Percentiles rank a stretch among this genome's conserved stretches.
These are phyloP conservation scores for Kuraishia hungarica DNA, from an alignment of 805 yeast genomes.

Conservation along the genomic window DNA sequence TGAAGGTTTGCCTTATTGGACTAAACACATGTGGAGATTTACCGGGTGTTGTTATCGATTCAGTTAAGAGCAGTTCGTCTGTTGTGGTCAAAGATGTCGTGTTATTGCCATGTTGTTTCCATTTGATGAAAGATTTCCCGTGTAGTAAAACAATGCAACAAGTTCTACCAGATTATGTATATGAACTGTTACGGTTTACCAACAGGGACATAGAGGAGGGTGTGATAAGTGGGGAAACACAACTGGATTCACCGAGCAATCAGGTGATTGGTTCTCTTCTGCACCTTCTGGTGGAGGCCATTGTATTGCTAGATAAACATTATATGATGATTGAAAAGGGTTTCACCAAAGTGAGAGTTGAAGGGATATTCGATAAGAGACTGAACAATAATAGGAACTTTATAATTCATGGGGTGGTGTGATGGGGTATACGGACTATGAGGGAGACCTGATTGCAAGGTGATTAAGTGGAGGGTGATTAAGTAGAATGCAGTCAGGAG, in stretches of 20 bases:
- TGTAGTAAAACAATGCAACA: not conserved
- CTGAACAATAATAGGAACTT: not conserved
- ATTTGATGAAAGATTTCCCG: slow-evolving; percentile 7
- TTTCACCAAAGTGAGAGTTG: not conserved
- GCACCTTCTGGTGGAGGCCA: not conserved
- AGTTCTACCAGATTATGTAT: not conserved
- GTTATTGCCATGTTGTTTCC: slow-evolving; percentile 14
- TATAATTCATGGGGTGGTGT: not conserved
- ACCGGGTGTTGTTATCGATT: slow-evolving; percentile 7
- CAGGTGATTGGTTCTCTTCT: not conserved
- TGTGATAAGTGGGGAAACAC: not conserved
- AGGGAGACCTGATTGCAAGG: too few species aligned
- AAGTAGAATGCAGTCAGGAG: too few species aligned
- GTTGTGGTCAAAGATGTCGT: not conserved
- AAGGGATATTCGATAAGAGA: not conserved
- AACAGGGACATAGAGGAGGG: not conserved
- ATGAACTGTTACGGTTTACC: not conserved
- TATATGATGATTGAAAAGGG: not conserved
- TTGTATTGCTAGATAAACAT: not conserved
- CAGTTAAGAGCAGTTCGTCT: slow-evolving; percentile 6
- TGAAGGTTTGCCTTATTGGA: slow-evolving; percentile 10
- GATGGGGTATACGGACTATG: not conserved
- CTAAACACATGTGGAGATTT: slow-evolving; percentile 20
- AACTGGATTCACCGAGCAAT: not conserved
- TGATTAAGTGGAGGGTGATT: too few species aligned